phyloP scores from a whole-genome alignment of 108 stramenopile genomes.

The Conticribra weissflogii region DNA sequence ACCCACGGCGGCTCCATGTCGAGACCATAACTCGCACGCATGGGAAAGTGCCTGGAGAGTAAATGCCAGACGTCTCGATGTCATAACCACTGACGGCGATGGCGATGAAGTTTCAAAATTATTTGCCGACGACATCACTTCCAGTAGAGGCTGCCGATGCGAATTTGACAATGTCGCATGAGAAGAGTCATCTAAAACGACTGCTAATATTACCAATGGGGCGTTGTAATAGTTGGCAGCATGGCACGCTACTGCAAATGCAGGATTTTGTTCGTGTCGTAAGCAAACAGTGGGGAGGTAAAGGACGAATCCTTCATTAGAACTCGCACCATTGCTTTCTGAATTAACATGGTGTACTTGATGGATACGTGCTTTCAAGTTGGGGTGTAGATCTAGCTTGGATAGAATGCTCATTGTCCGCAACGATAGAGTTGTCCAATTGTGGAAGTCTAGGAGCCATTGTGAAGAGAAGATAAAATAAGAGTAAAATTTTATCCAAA shows the following conservation, averaged over 20 bases:
- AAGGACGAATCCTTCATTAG: constrained; percentile 44
- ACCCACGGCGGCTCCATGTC: constrained; percentile 57
- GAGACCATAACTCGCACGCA: constrained; percentile 37
- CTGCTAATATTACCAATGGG: constrained; percentile 51
- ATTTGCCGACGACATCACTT: no score
- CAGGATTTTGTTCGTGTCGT: constrained; percentile 63
- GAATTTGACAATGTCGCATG: constrained; percentile 1
- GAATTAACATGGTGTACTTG: not conserved
- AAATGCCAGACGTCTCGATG: constrained; percentile 62
- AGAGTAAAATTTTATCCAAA: no score
- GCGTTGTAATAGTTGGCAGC: constrained; percentile 48
- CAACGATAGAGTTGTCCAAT: no score
- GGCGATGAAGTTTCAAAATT: not conserved
- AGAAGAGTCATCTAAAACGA: constrained; percentile 53
- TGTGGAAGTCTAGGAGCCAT: no score
- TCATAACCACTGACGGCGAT: constrained; percentile 36
- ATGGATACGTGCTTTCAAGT: not conserved
- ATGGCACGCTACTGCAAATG: constrained; percentile 67
- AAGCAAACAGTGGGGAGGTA: constrained; percentile 69
- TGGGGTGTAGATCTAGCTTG: not conserved
- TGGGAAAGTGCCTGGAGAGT: constrained; percentile 56
- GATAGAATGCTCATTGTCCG: constrained; percentile 1
- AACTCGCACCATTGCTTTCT: not conserved
- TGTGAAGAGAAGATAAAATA: no score
- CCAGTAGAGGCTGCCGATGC: constrained; percentile 4